phyloP scores from a whole-genome alignment of 2,329 filamentous ascomycete genomes.

The Colletotrichum spinosum region DNA sequence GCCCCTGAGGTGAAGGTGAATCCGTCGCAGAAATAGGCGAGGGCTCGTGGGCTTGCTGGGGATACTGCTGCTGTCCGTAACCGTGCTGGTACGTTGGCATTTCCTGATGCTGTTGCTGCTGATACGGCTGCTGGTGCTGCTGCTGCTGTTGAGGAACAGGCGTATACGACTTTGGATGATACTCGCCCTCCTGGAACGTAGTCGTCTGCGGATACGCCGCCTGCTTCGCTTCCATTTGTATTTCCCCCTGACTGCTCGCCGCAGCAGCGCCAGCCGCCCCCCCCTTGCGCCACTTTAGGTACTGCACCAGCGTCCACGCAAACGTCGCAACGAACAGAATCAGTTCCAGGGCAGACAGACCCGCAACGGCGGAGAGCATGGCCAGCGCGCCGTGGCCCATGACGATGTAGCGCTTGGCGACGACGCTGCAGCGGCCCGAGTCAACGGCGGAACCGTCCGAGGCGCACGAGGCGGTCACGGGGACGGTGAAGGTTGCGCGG shows the following conservation, averaged over 20 bases:
- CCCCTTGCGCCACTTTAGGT: constrained; percentile 50
- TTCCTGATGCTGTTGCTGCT: constrained; percentile 19
- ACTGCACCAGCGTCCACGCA: constrained; percentile 49
- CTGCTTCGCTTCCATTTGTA: constrained; percentile 47
- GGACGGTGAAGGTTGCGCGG: constrained; percentile 50
- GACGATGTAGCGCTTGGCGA: constrained; percentile 45
- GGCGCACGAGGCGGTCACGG: constrained; percentile 46
- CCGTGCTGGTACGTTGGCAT: constrained; percentile 6
- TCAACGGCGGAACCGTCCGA: constrained; percentile 53
- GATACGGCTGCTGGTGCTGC: constrained; percentile 21
- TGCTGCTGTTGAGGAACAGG: constrained; percentile 16
- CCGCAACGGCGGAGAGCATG: constrained; percentile 54
- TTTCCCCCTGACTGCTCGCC: constrained; percentile 42
- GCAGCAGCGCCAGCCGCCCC: constrained; percentile 24
- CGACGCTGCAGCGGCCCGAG: constrained; percentile 50
- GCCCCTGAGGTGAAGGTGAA: constrained; percentile 24
- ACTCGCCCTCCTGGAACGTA: constrained; percentile 18
- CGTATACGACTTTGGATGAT: too few relatives aligned
- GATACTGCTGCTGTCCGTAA: neutral
- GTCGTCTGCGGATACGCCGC: constrained; percentile 33
- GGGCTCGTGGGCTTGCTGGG: constrained; percentile 12
- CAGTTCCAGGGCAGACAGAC: constrained; percentile 57
- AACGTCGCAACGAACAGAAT: constrained; percentile 53
- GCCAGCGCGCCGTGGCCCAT: constrained; percentile 49
- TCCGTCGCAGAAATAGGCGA: constrained; percentile 25